phyloP scores from a whole-genome alignment of 345 rosid genomes.

The Eucalyptus polybractea region DNA sequence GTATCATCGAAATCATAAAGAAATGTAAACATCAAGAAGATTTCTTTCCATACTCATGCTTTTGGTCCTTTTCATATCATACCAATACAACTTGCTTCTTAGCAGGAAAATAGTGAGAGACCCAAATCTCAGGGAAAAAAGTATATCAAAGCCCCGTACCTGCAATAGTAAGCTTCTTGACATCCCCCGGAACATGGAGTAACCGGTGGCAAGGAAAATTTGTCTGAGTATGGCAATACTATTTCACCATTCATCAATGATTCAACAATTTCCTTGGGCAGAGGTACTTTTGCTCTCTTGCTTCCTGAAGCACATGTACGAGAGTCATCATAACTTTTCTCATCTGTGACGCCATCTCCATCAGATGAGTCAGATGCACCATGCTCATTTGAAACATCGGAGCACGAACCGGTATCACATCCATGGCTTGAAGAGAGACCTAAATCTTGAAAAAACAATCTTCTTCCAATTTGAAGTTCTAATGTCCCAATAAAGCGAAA shows the following conservation, averaged over 20 bases:
- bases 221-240: conserved; percentile 36
- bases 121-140: background rate
- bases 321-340: background rate
- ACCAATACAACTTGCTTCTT: background rate
- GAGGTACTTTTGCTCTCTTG: conserved; percentile 11
- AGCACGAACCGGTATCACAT: conserved; percentile 1
- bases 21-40: background rate
- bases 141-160: conserved; percentile 17
- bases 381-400: conserved; percentile 1
- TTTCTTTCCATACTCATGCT: background rate
- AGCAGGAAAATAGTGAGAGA: background rate
- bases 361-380: conserved; percentile 21
- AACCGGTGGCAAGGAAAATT: conserved; percentile 47
- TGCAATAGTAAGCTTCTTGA: conserved; percentile 69
- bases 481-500: conserved; percentile 72
- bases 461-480: conserved; percentile 78
- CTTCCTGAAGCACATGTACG: conserved; percentile 29
- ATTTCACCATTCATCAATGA: conserved; percentile 52
- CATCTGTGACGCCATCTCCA: conserved; percentile 1
- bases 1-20: background rate
- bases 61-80: background rate
- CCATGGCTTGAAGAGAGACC: conserved; percentile 29
- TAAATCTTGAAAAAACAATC: conserved; percentile 53
- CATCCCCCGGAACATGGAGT: conserved; percentile 65
- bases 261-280: conserved; percentile 34